Percentiles rank a stretch among this genome's conserved stretches.
Conservation (phyloP, 2,329 filamentous ascomycete genomes). For the Tolypocladium amazonense region DNA sequence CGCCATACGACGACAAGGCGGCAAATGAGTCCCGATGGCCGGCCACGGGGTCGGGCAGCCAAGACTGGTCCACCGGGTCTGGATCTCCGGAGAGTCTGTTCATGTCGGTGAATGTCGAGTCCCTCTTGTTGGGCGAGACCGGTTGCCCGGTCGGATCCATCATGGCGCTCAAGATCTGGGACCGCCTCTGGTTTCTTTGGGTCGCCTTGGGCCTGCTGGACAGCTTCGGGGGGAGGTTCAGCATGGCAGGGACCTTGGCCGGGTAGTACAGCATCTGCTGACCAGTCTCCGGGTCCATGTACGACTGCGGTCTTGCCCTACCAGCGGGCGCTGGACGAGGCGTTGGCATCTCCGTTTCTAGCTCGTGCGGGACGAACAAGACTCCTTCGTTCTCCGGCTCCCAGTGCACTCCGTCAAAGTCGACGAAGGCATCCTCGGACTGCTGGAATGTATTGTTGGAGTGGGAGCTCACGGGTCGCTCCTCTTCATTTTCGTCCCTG, state of each 20-base stretch:
- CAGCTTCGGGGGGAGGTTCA: constrained; percentile 82
- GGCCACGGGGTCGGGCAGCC: constrained; percentile 36
- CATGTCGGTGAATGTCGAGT: constrained; percentile 11
- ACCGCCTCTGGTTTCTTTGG: constrained; percentile 59
- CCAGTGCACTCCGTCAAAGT: constrained; percentile 76
- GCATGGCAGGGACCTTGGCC: constrained; percentile 83
- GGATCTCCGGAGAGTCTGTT: constrained; percentile 7
- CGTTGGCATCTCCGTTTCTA: constrained; percentile 11
- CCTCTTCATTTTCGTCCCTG: constrained; percentile 4
- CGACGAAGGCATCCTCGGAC: constrained; percentile 58
- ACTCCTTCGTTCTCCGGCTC: constrained; percentile 37
- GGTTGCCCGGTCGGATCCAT: constrained; percentile 13
- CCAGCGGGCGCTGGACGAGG: constrained; percentile 11
- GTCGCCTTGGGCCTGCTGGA: constrained; percentile 59
- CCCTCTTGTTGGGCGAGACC: constrained; percentile 6
- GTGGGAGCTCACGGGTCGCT: constrained; percentile 32
- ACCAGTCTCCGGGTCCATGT: constrained; percentile 52
- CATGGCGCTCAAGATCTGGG: constrained; percentile 60
- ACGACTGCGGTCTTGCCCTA: constrained; percentile 40
- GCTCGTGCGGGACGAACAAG: constrained; percentile 9
- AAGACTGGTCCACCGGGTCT: constrained; percentile 18
- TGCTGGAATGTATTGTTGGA: constrained; percentile 55
- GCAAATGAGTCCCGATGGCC: constrained; percentile 24
- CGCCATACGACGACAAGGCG: constrained; percentile 17
- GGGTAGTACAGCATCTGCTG: constrained; percentile 91